A percentile compares a stretch with the other conserved stretches of the same genome.
These are phyloP conservation scores for carrot (Daucus carota) DNA, from an alignment of 129 eudicot genomes.

Conservation along the genomic window DH1_v3.0 NC_030381.2:33820001-33820500, in stretches of 20 bases:
- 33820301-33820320: constrained; percentile 56
- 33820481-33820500: constrained; percentile 63
- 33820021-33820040: not conserved
- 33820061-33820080: constrained; percentile 18
- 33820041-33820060: not conserved
- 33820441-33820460: constrained; percentile 55
- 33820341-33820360: constrained; percentile 56
- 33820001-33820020: not conserved
- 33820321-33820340: constrained; percentile 61
- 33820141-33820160: constrained; percentile 36
- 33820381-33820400: constrained; percentile 4
- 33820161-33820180: constrained; percentile 62
- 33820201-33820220: constrained; percentile 27
- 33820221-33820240: constrained; percentile 39
- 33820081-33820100: constrained; percentile 41
- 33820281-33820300: constrained; percentile 71
- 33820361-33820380: constrained; percentile 25
- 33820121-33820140: constrained; percentile 42
- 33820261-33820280: constrained; percentile 41
- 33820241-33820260: constrained; percentile 44
- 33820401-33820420: not conserved
- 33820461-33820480: constrained; percentile 80
- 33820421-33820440: constrained; percentile 41
- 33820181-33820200: constrained; percentile 81
- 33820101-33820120: constrained; percentile 37